phyloP scores from a whole-genome alignment of 805 yeast species.

The Lachancea nothofagi region DNA sequence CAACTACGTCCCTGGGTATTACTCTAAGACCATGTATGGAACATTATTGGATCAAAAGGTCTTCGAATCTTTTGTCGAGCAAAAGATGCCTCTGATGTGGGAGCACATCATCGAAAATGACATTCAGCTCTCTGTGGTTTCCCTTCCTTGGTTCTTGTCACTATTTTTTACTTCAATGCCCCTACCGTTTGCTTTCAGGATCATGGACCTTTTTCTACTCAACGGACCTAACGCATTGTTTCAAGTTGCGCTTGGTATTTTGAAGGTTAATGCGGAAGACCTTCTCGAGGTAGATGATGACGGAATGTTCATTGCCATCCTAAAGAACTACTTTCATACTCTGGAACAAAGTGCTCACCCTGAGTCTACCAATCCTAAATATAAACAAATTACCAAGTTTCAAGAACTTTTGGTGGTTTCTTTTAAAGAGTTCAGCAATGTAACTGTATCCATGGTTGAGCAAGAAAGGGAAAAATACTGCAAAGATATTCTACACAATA shows the following conservation, averaged over 20 bases:
- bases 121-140: conserved; percentile 87
- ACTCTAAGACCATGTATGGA: conserved; percentile 96
- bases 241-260: conserved; percentile 89
- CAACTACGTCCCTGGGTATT: conserved; percentile 86
- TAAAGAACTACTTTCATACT: conserved; percentile 74
- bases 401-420: conserved; percentile 89
- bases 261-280: conserved; percentile 82
- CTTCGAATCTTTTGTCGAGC: conserved; percentile 82
- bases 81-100: conserved; percentile 84
- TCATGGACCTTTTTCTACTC: conserved; percentile 81
- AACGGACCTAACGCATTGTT: conserved; percentile 87
- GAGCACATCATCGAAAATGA: conserved; percentile 73
- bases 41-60: conserved; percentile 90
- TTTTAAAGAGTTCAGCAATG: conserved; percentile 78
- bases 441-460: conserved; percentile 68
- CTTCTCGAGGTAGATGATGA: conserved; percentile 79
- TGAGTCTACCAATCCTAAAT: conserved; percentile 55
- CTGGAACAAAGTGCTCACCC: conserved; percentile 80
- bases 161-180: conserved; percentile 92
- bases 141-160: conserved; percentile 94
- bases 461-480: conserved; percentile 67
- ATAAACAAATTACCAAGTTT: conserved; percentile 69
- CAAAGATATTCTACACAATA: conserved; percentile 74
- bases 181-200: conserved; percentile 82
- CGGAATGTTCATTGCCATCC: conserved; percentile 80